Conservation (phyloP, 352 stramenopile species). For the Phytophthora melonis region DNA sequence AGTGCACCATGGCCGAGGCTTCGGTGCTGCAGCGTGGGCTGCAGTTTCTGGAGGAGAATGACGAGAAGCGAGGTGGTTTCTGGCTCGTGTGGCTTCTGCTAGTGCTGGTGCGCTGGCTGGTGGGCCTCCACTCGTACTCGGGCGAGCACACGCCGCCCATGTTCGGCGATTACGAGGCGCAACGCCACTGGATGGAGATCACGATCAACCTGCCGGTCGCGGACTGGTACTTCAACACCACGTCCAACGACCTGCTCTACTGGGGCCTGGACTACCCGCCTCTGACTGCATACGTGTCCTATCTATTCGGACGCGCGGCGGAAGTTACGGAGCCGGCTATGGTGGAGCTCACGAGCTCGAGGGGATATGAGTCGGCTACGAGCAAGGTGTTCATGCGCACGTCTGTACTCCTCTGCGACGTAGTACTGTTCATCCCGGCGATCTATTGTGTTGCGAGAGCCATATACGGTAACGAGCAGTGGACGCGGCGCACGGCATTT, state of each 20-base stretch:
- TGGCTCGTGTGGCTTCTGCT: conserved; percentile 66
- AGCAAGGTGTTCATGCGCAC: conserved; percentile 93
- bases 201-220: conserved; percentile 93
- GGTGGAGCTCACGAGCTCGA: conserved; percentile 81
- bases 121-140: conserved; percentile 87
- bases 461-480: conserved; percentile 61
- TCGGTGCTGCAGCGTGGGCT: conserved; percentile 57
- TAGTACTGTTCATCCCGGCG: conserved; percentile 91
- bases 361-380: conserved; percentile 86
- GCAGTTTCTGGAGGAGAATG: conserved; percentile 66
- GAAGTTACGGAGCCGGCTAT: conserved; percentile 85
- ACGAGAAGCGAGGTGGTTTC: conserved; percentile 49
- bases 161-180: conserved; percentile 98
- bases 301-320: conserved; percentile 81
- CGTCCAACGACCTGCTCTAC: conserved; percentile 94
- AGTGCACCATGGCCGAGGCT: conserved; percentile 4
- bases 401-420: conserved; percentile 94
- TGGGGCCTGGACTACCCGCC: conserved; percentile 99
- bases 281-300: conserved; percentile 93
- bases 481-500: conserved; percentile 70
- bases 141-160: conserved; percentile 79
- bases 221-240: conserved; percentile 96
- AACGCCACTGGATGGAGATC: conserved; percentile 99
- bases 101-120: conserved; percentile 78
- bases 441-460: conserved; percentile 54